Percentiles rank a stretch among this genome's conserved stretches.
phyloP scores from a whole-genome alignment of 257 asterid species.

The Nicotiana knightiana region DNA sequence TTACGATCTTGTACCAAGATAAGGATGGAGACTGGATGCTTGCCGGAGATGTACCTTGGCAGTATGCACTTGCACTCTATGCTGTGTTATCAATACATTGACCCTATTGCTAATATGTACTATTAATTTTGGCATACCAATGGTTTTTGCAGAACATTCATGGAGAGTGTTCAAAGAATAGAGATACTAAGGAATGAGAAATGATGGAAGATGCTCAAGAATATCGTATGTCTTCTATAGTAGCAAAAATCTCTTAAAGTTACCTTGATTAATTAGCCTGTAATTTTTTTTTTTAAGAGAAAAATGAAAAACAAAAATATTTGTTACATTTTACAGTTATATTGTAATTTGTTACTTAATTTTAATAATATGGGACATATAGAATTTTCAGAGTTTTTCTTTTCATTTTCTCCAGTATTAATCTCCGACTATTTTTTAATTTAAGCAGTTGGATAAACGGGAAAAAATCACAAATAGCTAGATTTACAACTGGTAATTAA shows the following conservation, averaged over 20 bases:
- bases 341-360: too few relatives aligned
- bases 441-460: too few relatives aligned
- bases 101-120: background rate
- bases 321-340: too few relatives aligned
- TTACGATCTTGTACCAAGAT: conserved; percentile 49
- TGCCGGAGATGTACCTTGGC: conserved; percentile 63
- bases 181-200: conserved; percentile 34
- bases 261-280: background rate
- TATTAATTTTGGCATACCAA: background rate
- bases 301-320: too few relatives aligned
- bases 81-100: background rate
- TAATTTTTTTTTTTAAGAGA: background rate
- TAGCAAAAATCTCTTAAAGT: background rate
- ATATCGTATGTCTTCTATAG: background rate
- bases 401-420: too few relatives aligned
- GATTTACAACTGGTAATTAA: too few relatives aligned
- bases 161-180: conserved; percentile 45
- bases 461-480: too few relatives aligned
- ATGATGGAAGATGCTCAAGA: background rate
- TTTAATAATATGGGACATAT: too few relatives aligned
- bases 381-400: too few relatives aligned
- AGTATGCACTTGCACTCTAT: conserved; percentile 23
- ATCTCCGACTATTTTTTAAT: too few relatives aligned
- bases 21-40: conserved; percentile 58
- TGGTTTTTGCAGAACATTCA: conserved; percentile 38